Base-by-base conservation (phyloP, 2,329 filamentous ascomycete genomes). In the Aspergillus sp. region DNA sequence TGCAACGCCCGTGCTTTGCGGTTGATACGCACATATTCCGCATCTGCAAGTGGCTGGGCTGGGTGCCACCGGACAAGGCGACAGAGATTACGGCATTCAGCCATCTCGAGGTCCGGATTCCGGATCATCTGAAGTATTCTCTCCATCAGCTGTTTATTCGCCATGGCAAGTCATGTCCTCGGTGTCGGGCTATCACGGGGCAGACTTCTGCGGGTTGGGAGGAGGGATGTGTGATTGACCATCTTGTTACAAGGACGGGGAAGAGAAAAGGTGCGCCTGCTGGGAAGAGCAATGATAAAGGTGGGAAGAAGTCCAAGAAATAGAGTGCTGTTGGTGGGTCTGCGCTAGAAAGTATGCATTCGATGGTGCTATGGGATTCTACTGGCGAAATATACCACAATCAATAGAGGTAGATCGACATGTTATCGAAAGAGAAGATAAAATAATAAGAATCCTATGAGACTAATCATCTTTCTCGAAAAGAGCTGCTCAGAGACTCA, bases 21-120 rank as follows among this genome's bases (percentile, higher is more conserved):
- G 87, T 89, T 8, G 87, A 89, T 66, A 89, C 87, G 1, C 87
- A 89, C 71, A 86, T 89, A 62, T 89, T 88, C 69, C 83, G 87
- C 1, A 81, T 89, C 15, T 84, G 81, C 66, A 83, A 84, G 56
- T 87, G 87, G 81, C 80, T 89, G 0, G 82, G 83, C 25, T 89
- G 87, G 87, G 78, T 88, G 1, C 87, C 87, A 0, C 72, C 79
- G 7, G 75, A 78, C 45, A 73, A 71, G 22, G 74, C 77, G 1
- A 82, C 82, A 34, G 77, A 79, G 57, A 67, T 77, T 49, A 84
- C 81, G 1, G 84, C 85, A 0, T 88, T 85, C 67, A 81, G 80
- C 3, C 87, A 89, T 70, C 82, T 86, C 64, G 86, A 89, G 61
- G 84, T 85, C 1, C 77, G 81, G 34, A 82, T 89, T 22, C 87